A percentile compares a stretch with the other conserved stretches of the same genome.
Evolutionary conservation across 345 rosid species (phyloP).

Genomic region (Fremontodendron californicum): DNA sequence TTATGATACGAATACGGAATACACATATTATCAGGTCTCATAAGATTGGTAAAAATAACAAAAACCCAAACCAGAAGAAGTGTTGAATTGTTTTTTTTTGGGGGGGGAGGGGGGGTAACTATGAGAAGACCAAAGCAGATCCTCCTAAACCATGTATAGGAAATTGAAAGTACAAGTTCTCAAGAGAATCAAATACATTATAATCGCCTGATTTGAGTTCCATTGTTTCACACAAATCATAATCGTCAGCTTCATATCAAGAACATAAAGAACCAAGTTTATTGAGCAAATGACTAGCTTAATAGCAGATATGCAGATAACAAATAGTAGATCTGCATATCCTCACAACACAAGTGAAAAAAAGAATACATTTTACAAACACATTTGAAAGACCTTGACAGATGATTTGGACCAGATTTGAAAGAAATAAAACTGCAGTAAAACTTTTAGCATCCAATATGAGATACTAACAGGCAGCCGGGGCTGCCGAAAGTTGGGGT

Average conservation of each 20-base stretch:
- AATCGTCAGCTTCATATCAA: not conserved
- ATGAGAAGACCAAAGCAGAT: too few species aligned
- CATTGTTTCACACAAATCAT: not conserved
- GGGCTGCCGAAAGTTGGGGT: conserved; percentile 28
- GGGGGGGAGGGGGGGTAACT: too few species aligned
- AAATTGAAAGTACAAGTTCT: not conserved
- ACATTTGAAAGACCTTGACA: not conserved
- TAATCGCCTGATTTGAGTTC: not conserved
- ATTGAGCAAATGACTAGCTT: not conserved
- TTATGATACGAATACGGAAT: too few species aligned
- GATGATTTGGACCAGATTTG: not conserved
- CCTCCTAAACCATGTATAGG: too few species aligned
- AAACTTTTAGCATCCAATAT: not conserved
- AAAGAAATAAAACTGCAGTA: not conserved
- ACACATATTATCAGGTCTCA: too few species aligned
- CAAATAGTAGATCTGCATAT: not conserved
- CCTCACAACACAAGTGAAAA: not conserved
- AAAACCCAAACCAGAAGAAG: too few species aligned
- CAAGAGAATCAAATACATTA: not conserved
- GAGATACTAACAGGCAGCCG: not conserved
- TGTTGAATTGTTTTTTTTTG: too few species aligned
- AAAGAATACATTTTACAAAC: not conserved
- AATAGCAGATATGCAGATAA: not conserved
- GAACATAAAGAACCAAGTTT: not conserved
- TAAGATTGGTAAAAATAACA: too few species aligned